Evolutionary conservation across 352 stramenopile genomes (phyloP).

Genomic region (Globisporangium nodosum): DNA sequence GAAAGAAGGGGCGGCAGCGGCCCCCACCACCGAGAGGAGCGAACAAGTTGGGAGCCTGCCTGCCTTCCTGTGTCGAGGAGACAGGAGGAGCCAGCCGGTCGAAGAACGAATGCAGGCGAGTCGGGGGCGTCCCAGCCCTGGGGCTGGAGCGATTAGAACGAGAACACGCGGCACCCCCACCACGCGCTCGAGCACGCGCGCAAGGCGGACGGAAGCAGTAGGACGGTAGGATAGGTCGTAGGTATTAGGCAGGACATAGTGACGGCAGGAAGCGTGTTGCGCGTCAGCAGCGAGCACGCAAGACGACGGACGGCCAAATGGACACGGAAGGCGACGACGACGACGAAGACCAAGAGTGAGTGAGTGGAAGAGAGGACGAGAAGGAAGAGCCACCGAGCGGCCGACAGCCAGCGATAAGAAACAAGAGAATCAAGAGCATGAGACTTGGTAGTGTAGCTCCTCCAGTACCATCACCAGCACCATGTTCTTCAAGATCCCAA

Average conservation of each 20-base stretch:
- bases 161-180: not conserved
- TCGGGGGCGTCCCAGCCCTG: not conserved
- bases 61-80: not conserved
- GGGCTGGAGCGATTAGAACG: not conserved
- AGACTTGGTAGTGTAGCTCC: not conserved
- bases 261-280: not conserved
- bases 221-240: slow-evolving; percentile 2
- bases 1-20: too few relatives aligned
- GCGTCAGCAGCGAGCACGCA: slow-evolving; percentile 2
- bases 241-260: slow-evolving; percentile 2
- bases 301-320: not conserved
- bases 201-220: not conserved
- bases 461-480: not conserved
- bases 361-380: not conserved
- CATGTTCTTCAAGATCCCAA: not conserved
- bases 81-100: not conserved
- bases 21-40: not conserved
- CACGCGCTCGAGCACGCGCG: too few relatives aligned
- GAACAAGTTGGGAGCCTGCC: not conserved
- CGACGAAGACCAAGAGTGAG: slow-evolving; percentile 1
- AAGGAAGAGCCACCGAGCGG: not conserved
- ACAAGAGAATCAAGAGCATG: not conserved
- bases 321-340: slow-evolving; percentile 4
- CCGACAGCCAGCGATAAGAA: not conserved
- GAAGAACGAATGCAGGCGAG: not conserved